Evolutionary conservation across 331 rosid genomes (phyloP).

Genomic region (Malus hybrid): DNA sequence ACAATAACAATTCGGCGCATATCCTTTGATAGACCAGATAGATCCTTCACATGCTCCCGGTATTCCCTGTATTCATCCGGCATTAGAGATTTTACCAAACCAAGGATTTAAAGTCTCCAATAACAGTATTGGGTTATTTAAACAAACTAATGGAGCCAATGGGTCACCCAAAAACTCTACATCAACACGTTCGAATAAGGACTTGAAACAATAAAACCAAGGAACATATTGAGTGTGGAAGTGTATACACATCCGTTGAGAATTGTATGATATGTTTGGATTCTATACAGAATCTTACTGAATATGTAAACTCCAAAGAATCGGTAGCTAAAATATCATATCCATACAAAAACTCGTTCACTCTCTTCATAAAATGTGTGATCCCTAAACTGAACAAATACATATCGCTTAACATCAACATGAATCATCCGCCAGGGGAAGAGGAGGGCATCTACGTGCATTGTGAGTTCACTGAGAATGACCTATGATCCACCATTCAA

Average conservation of each 20-base stretch:
- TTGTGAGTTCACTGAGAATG: too few species aligned
- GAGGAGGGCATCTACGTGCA: too few species aligned
- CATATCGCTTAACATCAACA: too few species aligned
- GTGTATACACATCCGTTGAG: neutral
- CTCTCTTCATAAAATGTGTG: too few species aligned
- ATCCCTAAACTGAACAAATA: too few species aligned
- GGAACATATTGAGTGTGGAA: neutral
- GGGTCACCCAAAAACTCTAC: neutral
- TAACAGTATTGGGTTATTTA: neutral
- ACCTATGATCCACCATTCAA: too few species aligned
- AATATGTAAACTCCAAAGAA: too few species aligned
- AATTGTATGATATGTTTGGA: neutral
- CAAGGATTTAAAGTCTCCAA: neutral
- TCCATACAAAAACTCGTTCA: too few species aligned
- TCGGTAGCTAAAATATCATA: too few species aligned
- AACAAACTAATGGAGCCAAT: neutral
- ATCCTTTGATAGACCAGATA: constrained; percentile 33
- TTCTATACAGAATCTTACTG: neutral
- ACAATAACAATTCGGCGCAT: constrained; percentile 37
- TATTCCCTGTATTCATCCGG: constrained; percentile 27
- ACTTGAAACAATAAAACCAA: neutral
- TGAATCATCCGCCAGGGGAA: too few species aligned
- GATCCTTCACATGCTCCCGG: constrained; percentile 50
- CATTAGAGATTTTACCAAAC: constrained; percentile 1
- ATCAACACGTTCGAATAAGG: neutral